A percentile compares a stretch with the other conserved stretches of the same genome.
Evolutionary conservation across 345 rosid species (phyloP).

Genomic region (Arabidopsis arenosa): DNA sequence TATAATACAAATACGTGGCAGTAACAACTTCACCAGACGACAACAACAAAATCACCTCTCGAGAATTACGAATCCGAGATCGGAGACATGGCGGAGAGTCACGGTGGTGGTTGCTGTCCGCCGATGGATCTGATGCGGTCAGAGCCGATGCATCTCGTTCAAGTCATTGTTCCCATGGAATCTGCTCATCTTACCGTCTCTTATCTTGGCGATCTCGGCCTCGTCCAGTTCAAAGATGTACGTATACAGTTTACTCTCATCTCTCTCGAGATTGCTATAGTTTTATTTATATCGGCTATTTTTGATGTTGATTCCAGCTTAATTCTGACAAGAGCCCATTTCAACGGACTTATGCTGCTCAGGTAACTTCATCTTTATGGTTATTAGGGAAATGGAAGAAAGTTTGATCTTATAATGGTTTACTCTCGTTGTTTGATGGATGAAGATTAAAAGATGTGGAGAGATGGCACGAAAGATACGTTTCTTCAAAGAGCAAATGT

Average conservation of each 20-base stretch:
- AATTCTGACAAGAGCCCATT: constrained; percentile 92
- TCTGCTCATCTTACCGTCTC: constrained; percentile 89
- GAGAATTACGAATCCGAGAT: constrained; percentile 25
- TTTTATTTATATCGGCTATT: constrained; percentile 10
- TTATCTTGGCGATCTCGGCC: constrained; percentile 90
- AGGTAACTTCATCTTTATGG: constrained; percentile 51
- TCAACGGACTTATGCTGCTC: constrained; percentile 94
- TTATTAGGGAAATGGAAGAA: neutral
- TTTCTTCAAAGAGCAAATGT: constrained; percentile 86
- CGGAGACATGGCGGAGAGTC: constrained; percentile 55
- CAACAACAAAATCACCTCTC: constrained; percentile 7
- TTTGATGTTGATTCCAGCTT: constrained; percentile 62
- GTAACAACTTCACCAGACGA: constrained; percentile 37
- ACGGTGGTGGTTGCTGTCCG: constrained; percentile 79
- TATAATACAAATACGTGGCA: constrained; percentile 28
- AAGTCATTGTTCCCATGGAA: constrained; percentile 89
- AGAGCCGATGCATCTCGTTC: constrained; percentile 94
- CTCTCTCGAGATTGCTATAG: neutral
- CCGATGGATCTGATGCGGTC: constrained; percentile 97
- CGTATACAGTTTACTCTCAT: constrained; percentile 41
- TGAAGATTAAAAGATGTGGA: constrained; percentile 88
- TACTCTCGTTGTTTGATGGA: constrained; percentile 23
- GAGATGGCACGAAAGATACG: constrained; percentile 96
- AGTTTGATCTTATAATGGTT: neutral
- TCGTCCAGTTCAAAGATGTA: constrained; percentile 95